Evolutionary conservation across 495 filamentous ascomycete species (phyloP).

Genomic region (Penicillium waksmanii): DNA sequence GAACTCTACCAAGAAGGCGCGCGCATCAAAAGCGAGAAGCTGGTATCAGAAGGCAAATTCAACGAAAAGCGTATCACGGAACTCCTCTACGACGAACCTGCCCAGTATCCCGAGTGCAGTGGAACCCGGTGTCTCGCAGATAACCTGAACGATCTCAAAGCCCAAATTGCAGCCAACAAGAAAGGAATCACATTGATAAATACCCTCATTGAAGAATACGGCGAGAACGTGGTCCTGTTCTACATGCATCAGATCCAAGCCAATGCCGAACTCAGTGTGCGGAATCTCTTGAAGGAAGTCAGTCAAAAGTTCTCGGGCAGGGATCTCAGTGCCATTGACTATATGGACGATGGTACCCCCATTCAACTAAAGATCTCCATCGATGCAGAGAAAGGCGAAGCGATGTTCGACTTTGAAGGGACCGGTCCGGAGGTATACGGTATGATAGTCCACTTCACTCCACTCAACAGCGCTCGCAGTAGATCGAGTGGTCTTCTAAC

Average conservation of each 20-base stretch:
- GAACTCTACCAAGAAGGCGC: conserved; percentile 94
- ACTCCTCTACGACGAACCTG: conserved; percentile 81
- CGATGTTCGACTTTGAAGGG: conserved; percentile 81
- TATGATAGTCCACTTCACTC: conserved; percentile 12
- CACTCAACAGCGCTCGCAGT: not conserved
- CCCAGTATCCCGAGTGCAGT: conserved; percentile 80
- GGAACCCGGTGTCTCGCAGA: conserved; percentile 87
- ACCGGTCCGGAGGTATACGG: conserved; percentile 90
- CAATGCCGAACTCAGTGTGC: conserved; percentile 84
- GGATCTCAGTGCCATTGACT: conserved; percentile 80
- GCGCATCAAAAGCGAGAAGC: conserved; percentile 87
- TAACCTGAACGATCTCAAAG: conserved; percentile 94
- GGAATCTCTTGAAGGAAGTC: conserved; percentile 75
- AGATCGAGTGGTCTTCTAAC: not conserved
- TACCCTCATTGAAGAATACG: conserved; percentile 82
- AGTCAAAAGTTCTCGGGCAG: conserved; percentile 71
- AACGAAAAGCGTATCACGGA: conserved; percentile 82
- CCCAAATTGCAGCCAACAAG: conserved; percentile 92
- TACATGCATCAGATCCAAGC: conserved; percentile 94
- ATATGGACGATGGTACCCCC: conserved; percentile 92
- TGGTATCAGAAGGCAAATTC: conserved; percentile 88
- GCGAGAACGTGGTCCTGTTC: conserved; percentile 85
- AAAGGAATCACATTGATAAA: conserved; percentile 91
- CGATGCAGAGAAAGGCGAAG: conserved; percentile 78
- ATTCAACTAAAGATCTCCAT: conserved; percentile 86